These are phyloP conservation scores for Trifolium repens DNA, from an alignment of 306 rosid species.

Conservation along the genomic window DNA sequence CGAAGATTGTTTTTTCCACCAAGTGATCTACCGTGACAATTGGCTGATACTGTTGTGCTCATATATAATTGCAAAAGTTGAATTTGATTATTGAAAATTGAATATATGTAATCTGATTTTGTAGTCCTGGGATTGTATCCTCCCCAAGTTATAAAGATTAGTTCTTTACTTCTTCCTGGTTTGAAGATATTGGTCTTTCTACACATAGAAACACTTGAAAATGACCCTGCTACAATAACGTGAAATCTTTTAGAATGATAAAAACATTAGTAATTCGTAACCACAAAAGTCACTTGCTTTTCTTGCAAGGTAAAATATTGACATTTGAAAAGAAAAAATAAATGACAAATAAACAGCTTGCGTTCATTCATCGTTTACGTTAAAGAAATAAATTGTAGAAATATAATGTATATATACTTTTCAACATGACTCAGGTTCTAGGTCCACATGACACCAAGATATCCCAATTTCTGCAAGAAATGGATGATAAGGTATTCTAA, in stretches of 20 bases:
- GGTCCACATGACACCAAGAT: constrained; percentile 39
- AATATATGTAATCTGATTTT: not conserved
- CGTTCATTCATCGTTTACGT: constrained; percentile 4
- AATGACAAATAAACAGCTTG: not conserved
- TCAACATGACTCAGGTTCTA: constrained; percentile 27
- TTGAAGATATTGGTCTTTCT: constrained; percentile 7
- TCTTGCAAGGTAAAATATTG: constrained; percentile 45
- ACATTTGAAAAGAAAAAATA: constrained; percentile 2
- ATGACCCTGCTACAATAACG: constrained; percentile 35
- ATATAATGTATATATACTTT: constrained; percentile 7
- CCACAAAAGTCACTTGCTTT: constrained; percentile 58
- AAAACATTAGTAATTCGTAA: constrained; percentile 13
- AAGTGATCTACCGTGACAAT: no score
- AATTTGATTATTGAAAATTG: constrained; percentile 5
- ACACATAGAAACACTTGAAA: constrained; percentile 19
- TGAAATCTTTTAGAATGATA: constrained; percentile 26
- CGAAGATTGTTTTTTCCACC: no score
- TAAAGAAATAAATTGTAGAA: constrained; percentile 29
- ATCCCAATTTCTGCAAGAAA: constrained; percentile 52
- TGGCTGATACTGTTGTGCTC: no score
- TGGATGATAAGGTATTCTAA: constrained; percentile 37
- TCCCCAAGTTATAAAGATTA: not conserved
- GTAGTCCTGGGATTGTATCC: not conserved
- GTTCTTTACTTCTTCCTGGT: constrained; percentile 14
- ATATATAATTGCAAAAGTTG: not conserved